phyloP scores from a whole-genome alignment of 139 green algal species.

The Raphidocelis subcapitata region DNA sequence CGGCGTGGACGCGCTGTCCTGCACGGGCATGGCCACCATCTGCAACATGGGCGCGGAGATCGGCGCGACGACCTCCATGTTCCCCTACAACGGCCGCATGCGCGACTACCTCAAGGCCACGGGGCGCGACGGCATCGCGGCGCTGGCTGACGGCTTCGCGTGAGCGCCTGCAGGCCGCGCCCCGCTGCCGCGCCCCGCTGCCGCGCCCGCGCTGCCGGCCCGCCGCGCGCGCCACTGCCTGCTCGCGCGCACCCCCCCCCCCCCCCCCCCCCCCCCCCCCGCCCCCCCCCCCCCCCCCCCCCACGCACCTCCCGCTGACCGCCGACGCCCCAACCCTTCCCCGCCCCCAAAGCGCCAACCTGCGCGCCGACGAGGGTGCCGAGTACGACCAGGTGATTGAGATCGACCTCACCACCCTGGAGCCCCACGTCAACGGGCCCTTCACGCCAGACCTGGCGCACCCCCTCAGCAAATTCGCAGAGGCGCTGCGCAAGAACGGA shows the following conservation, averaged over 20 bases:
- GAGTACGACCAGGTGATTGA: slow-evolving; percentile 95
- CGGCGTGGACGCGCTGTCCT: slow-evolving; percentile 87
- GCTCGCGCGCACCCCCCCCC: no score
- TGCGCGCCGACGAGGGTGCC: slow-evolving; percentile 64
- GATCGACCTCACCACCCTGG: slow-evolving; percentile 89
- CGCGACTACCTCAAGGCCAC: slow-evolving; percentile 91
- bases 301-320: no score
- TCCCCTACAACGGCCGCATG: slow-evolving; percentile 85
- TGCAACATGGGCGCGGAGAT: slow-evolving; percentile 98
- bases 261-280: no score
- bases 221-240: no score
- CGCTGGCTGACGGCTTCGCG: slow-evolving; percentile 75
- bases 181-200: no score
- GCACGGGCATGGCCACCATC: slow-evolving; percentile 96
- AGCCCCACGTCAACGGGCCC: slow-evolving; percentile 95
- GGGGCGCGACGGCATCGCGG: slow-evolving; percentile 59
- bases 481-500: slow-evolving; percentile 65
- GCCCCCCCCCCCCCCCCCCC: no score
- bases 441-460: slow-evolving; percentile 93
- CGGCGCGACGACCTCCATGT: slow-evolving; percentile 94
- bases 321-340: no score
- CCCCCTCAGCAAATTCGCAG: slow-evolving; percentile 80
- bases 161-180: slow-evolving; percentile 27
- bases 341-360: slow-evolving; percentile 56
- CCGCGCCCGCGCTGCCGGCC: no score